Base-by-base conservation (phyloP, 2,329 filamentous ascomycete genomes). In the Cytospora paraplurivora region DNA sequence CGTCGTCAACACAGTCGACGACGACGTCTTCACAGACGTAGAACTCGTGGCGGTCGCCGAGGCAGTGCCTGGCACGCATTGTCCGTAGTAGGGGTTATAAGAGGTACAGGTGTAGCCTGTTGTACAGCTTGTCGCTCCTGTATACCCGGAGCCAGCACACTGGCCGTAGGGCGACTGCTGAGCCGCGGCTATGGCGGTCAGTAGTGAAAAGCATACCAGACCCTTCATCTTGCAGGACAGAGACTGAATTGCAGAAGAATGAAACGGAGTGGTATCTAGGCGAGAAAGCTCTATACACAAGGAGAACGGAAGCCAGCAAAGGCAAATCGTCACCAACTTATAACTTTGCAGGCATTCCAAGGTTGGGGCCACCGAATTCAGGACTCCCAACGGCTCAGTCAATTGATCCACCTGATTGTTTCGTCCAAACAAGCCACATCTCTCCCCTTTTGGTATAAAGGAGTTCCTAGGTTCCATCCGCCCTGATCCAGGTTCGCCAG, bases 51-150 rank as follows among this genome's bases (percentile, higher is more conserved):
- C 44, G 3, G 44, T 49, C 19, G 62, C 56, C 17, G 62, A 52
- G 38, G 55, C 61, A 19, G 65, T 59, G 11, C 65, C 65, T 4
- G 62, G 52, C 7, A 65, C 54, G 64, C 71, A 72, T 66, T 72
- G 70, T 37, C 56, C 65, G 58, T 71, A 71, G 62, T 69, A 72
- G n/a, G 67, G 64, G 63, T 70, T 70, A 17, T 62, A 58, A 13
- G 62, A 63, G 6, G 47, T 55, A 65, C 70, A 72, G 37, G 56
- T 57, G 41, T 56, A 67, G 15, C 68, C 68, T 33, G 61, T 52
- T 37, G 67, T 66, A 63, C 70, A 72, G 47, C 47, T 65, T 35
- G 66, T 70, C 33, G 38, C 33, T 13, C 70, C 70, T 17, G 66
- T 63, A 32, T 49, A 71, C 32, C 68, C 66, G 38, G 67, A 64